phyloP scores from a whole-genome alignment of 495 filamentous ascomycete species.

The Hyphodiscus hymeniophilus region DNA sequence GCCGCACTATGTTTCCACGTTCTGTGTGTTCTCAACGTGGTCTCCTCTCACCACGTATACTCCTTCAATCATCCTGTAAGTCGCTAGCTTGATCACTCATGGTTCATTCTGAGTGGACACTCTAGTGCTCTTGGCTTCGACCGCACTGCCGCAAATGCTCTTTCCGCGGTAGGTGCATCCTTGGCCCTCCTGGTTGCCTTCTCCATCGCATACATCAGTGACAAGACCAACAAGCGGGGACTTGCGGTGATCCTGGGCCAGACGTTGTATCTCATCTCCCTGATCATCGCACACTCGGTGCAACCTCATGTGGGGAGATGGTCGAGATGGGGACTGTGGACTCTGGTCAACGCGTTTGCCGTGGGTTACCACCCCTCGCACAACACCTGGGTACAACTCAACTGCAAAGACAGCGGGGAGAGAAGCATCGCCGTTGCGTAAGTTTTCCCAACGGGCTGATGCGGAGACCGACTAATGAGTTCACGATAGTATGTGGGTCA shows the following conservation, averaged over 20 bases:
- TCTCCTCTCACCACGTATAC: conserved; percentile 31
- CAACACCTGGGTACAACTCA: conserved; percentile 42
- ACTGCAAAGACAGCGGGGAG: conserved; percentile 37
- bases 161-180: conserved; percentile 38
- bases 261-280: conserved; percentile 37
- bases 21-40: conserved; percentile 39
- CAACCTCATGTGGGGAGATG: conserved; percentile 22
- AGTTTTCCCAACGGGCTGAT: conserved; percentile 16
- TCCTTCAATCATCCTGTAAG: conserved; percentile 25
- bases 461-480: conserved; percentile 2
- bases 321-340: conserved; percentile 34
- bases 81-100: too few relatives aligned
- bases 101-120: too few relatives aligned
- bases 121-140: conserved; percentile 34
- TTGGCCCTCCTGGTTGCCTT: conserved; percentile 31
- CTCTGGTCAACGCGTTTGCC: conserved; percentile 34
- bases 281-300: conserved; percentile 28
- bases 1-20: conserved; percentile 33
- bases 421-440: conserved; percentile 42
- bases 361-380: conserved; percentile 38
- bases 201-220: conserved; percentile 32
- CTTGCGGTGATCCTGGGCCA: conserved; percentile 34
- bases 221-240: conserved; percentile 34
- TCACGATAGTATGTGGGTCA: conserved; percentile 35
- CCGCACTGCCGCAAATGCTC: conserved; percentile 34